These are phyloP conservation scores for Vigna mungo DNA, from an alignment of 306 rosid species.

Conservation along the genomic window DNA sequence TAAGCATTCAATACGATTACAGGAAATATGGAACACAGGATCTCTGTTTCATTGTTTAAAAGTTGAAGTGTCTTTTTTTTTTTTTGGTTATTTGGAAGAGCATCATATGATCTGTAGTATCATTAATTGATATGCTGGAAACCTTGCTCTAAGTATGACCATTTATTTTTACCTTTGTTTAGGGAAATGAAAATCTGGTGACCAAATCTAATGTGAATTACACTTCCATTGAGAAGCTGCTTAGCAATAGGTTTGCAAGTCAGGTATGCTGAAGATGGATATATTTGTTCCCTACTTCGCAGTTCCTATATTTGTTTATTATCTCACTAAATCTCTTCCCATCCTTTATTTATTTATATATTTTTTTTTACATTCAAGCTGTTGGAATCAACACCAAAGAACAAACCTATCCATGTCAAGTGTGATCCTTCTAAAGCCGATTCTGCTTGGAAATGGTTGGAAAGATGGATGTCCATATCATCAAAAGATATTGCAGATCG, in stretches of 20 bases:
- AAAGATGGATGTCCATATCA: conserved; percentile 84
- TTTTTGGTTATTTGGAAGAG: not conserved
- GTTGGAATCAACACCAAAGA: conserved; percentile 77
- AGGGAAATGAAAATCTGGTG: conserved; percentile 55
- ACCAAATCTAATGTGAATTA: conserved; percentile 49
- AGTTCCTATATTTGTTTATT: conserved; percentile 21
- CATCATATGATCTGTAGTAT: conserved; percentile 19
- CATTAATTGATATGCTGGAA: conserved; percentile 31
- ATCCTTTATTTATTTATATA: not conserved
- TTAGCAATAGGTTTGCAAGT: conserved; percentile 76
- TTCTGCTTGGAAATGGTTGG: conserved; percentile 98
- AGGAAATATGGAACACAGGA: not conserved
- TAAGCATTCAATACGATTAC: not conserved
- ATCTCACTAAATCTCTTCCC: conserved; percentile 36
- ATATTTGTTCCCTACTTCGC: conserved; percentile 21
- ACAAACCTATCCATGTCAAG: conserved; percentile 69
- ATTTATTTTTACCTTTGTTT: conserved; percentile 46
- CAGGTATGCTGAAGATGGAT: conserved; percentile 63
- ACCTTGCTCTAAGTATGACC: conserved; percentile 8
- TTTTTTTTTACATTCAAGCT: conserved; percentile 53
- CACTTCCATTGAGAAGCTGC: conserved; percentile 75
- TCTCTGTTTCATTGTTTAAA: conserved; percentile 20
- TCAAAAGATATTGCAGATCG: conserved; percentile 52
- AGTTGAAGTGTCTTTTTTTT: conserved; percentile 1
- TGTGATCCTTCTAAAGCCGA: conserved; percentile 84